phyloP scores from a whole-genome alignment of 768 basidiomycete genomes.

The Tulasnella sp. region DNA sequence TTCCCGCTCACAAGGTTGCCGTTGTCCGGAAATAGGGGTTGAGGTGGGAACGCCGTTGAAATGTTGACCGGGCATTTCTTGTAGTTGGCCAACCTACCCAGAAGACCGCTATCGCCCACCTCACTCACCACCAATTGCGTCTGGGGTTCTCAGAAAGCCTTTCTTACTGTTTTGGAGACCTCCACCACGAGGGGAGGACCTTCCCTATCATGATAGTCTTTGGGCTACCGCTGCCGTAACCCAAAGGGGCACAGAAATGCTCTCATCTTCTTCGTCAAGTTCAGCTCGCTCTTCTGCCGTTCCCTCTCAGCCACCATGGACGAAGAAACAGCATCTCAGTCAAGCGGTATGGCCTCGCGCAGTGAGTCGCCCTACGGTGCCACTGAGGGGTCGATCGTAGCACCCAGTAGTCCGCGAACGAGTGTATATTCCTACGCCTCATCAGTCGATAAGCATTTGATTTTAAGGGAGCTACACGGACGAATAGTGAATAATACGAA shows the following conservation, averaged over 20 bases:
- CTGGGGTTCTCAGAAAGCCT: neutral
- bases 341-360: neutral
- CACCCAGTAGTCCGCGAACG: neutral
- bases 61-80: neutral
- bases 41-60: neutral
- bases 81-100: no score
- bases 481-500: constrained; percentile 2
- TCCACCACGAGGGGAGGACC: neutral
- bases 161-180: neutral
- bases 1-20: neutral
- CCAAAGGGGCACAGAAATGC: neutral
- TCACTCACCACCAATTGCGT: neutral
- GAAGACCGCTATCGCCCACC: no score
- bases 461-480: neutral
- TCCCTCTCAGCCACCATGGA: neutral
- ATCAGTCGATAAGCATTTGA: constrained; percentile 15
- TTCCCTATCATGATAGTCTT: neutral
- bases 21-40: neutral
- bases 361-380: neutral
- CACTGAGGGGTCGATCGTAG: neutral
- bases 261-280: no score
- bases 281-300: neutral
- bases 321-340: neutral
- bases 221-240: neutral
- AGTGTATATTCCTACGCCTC: constrained; percentile 24